Evolutionary conservation across 345 rosid genomes (phyloP).

Genomic region (Schrenkiella parvula): DNA sequence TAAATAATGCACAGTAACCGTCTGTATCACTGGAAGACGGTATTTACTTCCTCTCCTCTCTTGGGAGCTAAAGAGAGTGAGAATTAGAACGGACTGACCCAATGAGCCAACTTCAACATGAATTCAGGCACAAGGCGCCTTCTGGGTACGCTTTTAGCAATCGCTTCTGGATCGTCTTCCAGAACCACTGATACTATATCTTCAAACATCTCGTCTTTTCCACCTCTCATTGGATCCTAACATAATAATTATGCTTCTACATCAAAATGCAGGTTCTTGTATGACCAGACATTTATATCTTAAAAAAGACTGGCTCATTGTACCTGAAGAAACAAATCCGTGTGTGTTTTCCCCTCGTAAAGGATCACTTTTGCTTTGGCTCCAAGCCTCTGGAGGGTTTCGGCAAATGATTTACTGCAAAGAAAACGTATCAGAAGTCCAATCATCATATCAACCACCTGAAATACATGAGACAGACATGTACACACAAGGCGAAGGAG

Average conservation of each 20-base stretch:
- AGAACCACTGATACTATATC: conserved; percentile 63
- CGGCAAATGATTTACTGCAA: conserved; percentile 72
- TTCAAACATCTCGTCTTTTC: conserved; percentile 79
- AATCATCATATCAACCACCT: conserved; percentile 6
- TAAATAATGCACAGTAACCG: conserved; percentile 11
- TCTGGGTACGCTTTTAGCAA: conserved; percentile 52
- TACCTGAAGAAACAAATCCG: conserved; percentile 97
- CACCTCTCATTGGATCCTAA: conserved; percentile 99
- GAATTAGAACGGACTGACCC: conserved; percentile 79
- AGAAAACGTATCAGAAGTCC: background rate
- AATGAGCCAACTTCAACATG: conserved; percentile 78
- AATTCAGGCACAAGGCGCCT: conserved; percentile 90
- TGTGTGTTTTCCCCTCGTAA: conserved; percentile 89
- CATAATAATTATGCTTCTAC: background rate
- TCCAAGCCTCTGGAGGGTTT: conserved; percentile 68
- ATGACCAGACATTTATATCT: background rate
- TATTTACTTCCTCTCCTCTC: background rate
- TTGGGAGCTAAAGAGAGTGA: conserved; percentile 1
- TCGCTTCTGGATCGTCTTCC: conserved; percentile 50
- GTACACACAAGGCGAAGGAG: background rate
- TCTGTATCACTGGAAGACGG: background rate
- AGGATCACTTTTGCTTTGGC: conserved; percentile 65
- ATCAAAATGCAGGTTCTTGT: conserved; percentile 5
- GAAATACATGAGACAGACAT: background rate
- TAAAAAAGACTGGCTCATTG: background rate